Conservation (phyloP, 179 eudicot species). For the Sideroxylon spinosum region DNA sequence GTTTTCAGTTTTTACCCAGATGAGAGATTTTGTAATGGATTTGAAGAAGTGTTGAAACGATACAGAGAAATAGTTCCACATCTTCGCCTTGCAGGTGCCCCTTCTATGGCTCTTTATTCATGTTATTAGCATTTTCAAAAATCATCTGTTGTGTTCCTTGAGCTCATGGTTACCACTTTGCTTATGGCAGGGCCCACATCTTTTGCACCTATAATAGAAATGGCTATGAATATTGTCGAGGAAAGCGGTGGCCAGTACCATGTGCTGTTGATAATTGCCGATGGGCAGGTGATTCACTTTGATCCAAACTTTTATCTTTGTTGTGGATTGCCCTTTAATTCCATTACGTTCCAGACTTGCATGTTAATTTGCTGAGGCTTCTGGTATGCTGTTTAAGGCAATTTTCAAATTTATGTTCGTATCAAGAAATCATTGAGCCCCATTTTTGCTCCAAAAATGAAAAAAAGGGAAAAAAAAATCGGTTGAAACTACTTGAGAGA, state of each 20-base stretch:
- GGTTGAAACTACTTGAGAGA: background rate
- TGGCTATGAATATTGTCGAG: conserved; percentile 35
- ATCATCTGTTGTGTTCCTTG: background rate
- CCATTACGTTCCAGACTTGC: background rate
- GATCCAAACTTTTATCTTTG: background rate
- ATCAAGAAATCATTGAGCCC: background rate
- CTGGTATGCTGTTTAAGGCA: background rate
- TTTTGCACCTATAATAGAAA: conserved; percentile 37
- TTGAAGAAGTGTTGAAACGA: conserved; percentile 34
- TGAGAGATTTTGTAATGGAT: conserved; percentile 28
- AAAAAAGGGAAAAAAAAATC: background rate
- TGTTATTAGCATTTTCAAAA: background rate
- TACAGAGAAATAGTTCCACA: conserved; percentile 39
- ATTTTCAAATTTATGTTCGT: background rate
- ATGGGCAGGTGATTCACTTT: conserved; percentile 32
- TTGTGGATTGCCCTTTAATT: background rate
- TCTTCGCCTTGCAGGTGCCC: conserved; percentile 33
- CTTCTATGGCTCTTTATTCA: background rate
- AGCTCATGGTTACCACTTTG: background rate
- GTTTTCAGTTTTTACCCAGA: conserved; percentile 39
- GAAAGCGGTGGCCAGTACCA: conserved; percentile 35
- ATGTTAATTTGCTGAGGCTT: background rate
- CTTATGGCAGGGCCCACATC: conserved; percentile 38
- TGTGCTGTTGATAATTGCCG: conserved; percentile 37
- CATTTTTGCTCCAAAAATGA: background rate